Base-by-base conservation (phyloP, 768 basidiomycete species). In the Termitomyces sp. region DNA sequence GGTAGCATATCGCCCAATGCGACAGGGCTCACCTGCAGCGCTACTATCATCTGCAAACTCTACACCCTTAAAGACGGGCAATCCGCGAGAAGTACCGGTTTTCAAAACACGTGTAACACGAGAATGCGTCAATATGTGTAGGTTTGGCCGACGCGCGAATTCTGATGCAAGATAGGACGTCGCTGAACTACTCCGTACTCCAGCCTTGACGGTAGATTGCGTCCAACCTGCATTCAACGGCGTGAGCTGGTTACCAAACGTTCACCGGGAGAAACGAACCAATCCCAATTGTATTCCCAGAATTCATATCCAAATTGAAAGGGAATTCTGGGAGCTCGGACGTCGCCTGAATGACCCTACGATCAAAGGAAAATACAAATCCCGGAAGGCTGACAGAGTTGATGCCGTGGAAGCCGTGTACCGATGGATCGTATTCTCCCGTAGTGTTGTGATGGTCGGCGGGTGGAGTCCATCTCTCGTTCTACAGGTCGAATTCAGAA, bases 311-410 rank as follows among this genome's bases (percentile, higher is more conserved):
- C 10, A 60, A 17, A 50, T 64, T 63, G 57, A 63, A 68, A 14
- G 62, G 61, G 35, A 68, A 68, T 23, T 67, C 62, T 1, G 66
- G 51, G n/a, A 70, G 60, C 40, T 66, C 27, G 1, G 55, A 54
- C 11, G 70, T 66, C 12, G 71, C 69, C 35, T 64, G 37, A 12
- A 73, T 63, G 43, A 72, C 63, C 9, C 63, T 64, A 17, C 54
- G 50, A 54, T 72, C 71, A 37, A 71, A 66, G 16, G 64, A 27
- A 2, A 56, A 59, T 17, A 62, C 39, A 42, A 63, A 66, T 0
- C 68, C 68, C 17, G 70, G 66, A 23, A 72, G 64, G 43, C 67
- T 57, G 50, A 72, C 67, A n/a, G 61, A 59, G 50, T 52, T 68
- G 16, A 64, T 62, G 9, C 72, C 72, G 12, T 61, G 43, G 42